These are phyloP conservation scores for Pisolithus sp. DNA, from an alignment of 768 basidiomycete species.

Conservation along the genomic window DNA sequence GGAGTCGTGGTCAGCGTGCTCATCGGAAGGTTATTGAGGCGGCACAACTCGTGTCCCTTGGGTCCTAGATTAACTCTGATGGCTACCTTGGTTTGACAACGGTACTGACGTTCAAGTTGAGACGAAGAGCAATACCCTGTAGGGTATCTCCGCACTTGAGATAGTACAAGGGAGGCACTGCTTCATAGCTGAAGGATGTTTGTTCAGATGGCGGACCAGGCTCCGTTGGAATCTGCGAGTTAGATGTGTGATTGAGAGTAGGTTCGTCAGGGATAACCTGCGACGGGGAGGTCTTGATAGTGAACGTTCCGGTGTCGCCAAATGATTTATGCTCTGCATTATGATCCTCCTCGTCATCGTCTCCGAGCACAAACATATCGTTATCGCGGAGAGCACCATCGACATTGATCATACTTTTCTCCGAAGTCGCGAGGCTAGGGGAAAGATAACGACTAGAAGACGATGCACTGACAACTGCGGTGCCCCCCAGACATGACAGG, in stretches of 20 bases:
- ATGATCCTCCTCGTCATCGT: conserved; percentile 50
- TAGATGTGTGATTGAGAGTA: not conserved
- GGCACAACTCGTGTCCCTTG: conserved; percentile 56
- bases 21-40: conserved; percentile 57
- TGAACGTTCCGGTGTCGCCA: not conserved
- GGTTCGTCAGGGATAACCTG: not conserved
- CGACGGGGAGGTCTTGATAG: not conserved
- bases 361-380: conserved; percentile 60
- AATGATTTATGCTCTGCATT: conserved; percentile 21
- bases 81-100: not conserved
- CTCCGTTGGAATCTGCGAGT: not conserved
- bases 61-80: not conserved
- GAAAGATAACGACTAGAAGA: conserved; percentile 4
- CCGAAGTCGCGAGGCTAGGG: conserved; percentile 1
- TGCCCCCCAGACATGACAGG: conserved; percentile 58
- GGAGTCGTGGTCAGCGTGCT: conserved; percentile 66
- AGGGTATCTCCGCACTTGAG: conserved; percentile 55
- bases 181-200: not conserved
- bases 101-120: conserved; percentile 47
- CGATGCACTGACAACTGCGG: conserved; percentile 31
- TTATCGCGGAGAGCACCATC: conserved; percentile 55
- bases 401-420: conserved; percentile 27
- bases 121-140: conserved; percentile 56
- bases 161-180: conserved; percentile 39
- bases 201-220: not conserved